phyloP scores from a whole-genome alignment of 1,284 basidiomycete genomes.

The Pseudozyma tsukubaensis region DNA sequence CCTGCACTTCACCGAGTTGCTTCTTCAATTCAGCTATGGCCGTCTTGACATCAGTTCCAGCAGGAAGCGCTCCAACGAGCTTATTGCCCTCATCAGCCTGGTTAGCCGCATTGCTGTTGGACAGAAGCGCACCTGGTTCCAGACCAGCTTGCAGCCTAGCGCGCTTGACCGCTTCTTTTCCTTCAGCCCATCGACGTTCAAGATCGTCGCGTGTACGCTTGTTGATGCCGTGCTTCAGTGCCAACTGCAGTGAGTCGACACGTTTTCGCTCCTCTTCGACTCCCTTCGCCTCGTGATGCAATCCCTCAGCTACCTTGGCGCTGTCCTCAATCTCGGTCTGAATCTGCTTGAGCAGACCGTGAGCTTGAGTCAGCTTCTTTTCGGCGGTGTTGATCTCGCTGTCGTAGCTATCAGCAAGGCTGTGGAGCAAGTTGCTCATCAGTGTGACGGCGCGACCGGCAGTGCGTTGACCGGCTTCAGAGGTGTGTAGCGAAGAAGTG shows the following conservation, averaged over 20 bases:
- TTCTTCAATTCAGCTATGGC: conserved; percentile 45
- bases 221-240: conserved; percentile 80
- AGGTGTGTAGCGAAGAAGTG: conserved; percentile 77
- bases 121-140: conserved; percentile 30
- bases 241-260: conserved; percentile 76
- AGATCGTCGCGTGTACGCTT: conserved; percentile 75
- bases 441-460: conserved; percentile 81
- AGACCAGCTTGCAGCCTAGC: conserved; percentile 49
- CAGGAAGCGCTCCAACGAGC: conserved; percentile 27
- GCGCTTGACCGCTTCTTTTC: conserved; percentile 47
- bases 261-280: conserved; percentile 76
- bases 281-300: conserved; percentile 75
- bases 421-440: conserved; percentile 86
- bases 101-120: conserved; percentile 27
- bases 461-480: conserved; percentile 85
- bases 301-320: conserved; percentile 78
- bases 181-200: conserved; percentile 55
- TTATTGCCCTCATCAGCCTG: conserved; percentile 13
- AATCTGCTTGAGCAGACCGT: conserved; percentile 85
- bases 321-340: conserved; percentile 92
- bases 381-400: conserved; percentile 91
- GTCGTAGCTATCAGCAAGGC: conserved; percentile 91
- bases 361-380: conserved; percentile 89
- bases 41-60: conserved; percentile 30
- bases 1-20: conserved; percentile 48